phyloP scores from a whole-genome alignment of 495 filamentous ascomycete species.

The Aspergillus steynii region DNA sequence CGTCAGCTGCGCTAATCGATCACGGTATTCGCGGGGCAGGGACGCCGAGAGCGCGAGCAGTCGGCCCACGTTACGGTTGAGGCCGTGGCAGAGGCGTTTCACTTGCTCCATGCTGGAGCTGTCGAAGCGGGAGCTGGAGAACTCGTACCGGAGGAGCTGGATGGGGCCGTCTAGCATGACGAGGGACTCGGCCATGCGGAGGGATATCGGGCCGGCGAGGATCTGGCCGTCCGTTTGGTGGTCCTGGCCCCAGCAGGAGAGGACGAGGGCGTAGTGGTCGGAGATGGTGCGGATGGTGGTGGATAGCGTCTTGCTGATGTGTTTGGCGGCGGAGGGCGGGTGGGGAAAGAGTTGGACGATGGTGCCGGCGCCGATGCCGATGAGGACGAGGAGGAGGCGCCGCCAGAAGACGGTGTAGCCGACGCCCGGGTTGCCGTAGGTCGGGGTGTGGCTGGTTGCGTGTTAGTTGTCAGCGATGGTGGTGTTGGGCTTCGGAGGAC shows the following conservation, averaged over 20 bases:
- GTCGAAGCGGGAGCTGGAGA: conserved; percentile 45
- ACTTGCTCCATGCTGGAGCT: conserved; percentile 34
- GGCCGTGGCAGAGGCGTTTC: conserved; percentile 34
- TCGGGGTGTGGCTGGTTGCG: conserved; percentile 29
- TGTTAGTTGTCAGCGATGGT: not conserved
- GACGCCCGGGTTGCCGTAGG: conserved; percentile 43
- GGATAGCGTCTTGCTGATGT: conserved; percentile 43
- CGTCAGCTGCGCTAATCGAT: conserved; percentile 25
- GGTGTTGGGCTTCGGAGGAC: not conserved
- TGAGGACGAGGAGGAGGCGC: conserved; percentile 41
- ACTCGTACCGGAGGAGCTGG: conserved; percentile 37
- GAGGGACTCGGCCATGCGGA: conserved; percentile 35
- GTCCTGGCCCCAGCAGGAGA: conserved; percentile 38
- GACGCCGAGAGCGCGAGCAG: conserved; percentile 37
- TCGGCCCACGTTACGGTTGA: conserved; percentile 38
- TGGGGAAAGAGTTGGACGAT: conserved; percentile 45
- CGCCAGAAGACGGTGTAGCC: conserved; percentile 50
- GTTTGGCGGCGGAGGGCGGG: conserved; percentile 43
- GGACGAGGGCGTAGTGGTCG: conserved; percentile 47
- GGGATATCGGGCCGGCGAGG: conserved; percentile 34
- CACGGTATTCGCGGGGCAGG: conserved; percentile 32
- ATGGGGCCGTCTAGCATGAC: conserved; percentile 33
- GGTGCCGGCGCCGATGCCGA: conserved; percentile 38
- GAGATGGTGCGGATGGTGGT: conserved; percentile 37
- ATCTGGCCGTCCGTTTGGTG: conserved; percentile 22